Evolutionary conservation across 805 yeast species (phyloP).

Genomic region (Starmerella etchellsii): DNA sequence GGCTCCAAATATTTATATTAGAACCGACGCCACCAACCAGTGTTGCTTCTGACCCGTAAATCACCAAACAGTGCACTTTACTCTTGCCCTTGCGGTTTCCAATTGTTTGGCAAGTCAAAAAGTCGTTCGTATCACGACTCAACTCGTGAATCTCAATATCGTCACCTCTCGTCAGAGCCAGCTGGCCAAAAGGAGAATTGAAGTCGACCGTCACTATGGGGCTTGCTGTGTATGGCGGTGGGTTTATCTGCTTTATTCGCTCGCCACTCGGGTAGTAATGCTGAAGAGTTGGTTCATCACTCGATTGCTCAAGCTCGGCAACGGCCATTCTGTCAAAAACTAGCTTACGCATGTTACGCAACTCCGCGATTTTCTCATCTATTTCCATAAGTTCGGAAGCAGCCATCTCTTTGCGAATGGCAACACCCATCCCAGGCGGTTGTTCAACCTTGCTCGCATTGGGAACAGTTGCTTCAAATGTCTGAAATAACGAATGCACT

Average conservation of each 20-base stretch:
- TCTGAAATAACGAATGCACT: constrained; percentile 51
- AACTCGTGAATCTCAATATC: constrained; percentile 32
- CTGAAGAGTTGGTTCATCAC: constrained; percentile 41
- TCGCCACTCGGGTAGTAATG: constrained; percentile 51
- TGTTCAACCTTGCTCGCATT: constrained; percentile 27
- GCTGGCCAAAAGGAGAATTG: constrained; percentile 59
- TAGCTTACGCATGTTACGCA: constrained; percentile 39
- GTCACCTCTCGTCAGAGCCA: constrained; percentile 70
- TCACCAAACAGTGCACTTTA: constrained; percentile 3
- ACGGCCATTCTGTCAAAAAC: constrained; percentile 47
- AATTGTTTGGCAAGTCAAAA: background rate
- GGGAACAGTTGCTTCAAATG: constrained; percentile 39
- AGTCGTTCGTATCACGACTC: constrained; percentile 5
- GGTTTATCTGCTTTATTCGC: constrained; percentile 40
- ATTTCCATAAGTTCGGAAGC: constrained; percentile 52
- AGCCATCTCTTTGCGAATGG: constrained; percentile 51
- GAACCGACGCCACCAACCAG: constrained; percentile 11
- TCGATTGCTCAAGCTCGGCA: constrained; percentile 48
- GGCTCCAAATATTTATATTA: constrained; percentile 10
- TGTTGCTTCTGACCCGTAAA: constrained; percentile 12
- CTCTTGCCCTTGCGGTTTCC: background rate
- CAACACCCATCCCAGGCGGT: constrained; percentile 35
- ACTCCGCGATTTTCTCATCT: constrained; percentile 41
- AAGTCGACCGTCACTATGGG: constrained; percentile 49
- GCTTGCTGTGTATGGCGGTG: constrained; percentile 22